Base-by-base conservation (phyloP, 495 filamentous ascomycete genomes). In the Penicillium atrosanguineum region DNA sequence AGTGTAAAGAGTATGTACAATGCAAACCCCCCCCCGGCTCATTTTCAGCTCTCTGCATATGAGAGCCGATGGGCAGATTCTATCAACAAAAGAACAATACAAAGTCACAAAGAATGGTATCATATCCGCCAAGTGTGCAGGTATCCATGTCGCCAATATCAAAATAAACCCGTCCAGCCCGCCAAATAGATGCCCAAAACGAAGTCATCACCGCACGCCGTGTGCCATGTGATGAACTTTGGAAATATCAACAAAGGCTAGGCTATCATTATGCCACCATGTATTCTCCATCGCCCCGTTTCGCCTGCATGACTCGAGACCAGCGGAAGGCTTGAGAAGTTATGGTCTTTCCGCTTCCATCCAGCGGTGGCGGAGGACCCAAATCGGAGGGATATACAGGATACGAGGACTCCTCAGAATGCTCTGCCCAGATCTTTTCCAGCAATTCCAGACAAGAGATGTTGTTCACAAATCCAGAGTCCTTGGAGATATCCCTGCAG, bases 391-490 rank as follows among this genome's bases (percentile, higher is more conserved):
- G 55, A 40, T 65, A 61, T 6, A 64, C 25, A 7, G 51, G 52
- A 18, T 48, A 53, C 4, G 56, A 52, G 3, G 61, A 55, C 48
- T 67, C 61, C 54, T 69, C 57, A 16, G 69, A 69, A 49, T 76
- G 69, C 66, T 80, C 72, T 66, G 69, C 76, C 93, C 93, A 97
- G 42, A 95, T 81, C 60, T 82, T 83, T 72, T 97, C 92, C 57
- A 97, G 63, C 0, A 96, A 82, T 60, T 92, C 88, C 46, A 97
- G 75, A 18, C 89, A 90, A 7, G 87, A 87, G 19, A 95, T 76
- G 60, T 95, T 96, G 65, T 97, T 97, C 72, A 88, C 88, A 67
- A 97, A 96, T 14, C 91, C 92, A 40, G 87, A 90, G 62, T 92
- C 87, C 21, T 83, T 80, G 75, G 90, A 89, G 60, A 96, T 91